Evolutionary conservation across 306 rosid genomes (phyloP).

Genomic region (Trifolium fragiferum): DNA sequence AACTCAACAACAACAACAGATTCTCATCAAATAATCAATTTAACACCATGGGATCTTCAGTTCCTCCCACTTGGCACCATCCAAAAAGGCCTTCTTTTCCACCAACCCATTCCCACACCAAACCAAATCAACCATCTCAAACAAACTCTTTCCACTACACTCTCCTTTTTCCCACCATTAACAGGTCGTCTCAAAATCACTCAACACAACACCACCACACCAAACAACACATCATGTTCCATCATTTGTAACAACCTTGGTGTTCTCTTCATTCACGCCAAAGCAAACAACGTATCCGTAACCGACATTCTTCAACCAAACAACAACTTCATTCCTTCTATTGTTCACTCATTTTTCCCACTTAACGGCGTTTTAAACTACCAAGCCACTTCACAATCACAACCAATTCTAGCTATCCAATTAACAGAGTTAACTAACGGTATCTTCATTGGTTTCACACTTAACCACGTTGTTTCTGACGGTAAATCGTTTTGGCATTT

Average conservation of each 20-base stretch:
- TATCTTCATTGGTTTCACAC: slow-evolving; percentile 43
- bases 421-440: slow-evolving; percentile 56
- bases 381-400: slow-evolving; percentile 32
- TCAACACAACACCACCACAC: neutral
- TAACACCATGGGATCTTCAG: slow-evolving; percentile 56
- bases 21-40: slow-evolving; percentile 7
- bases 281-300: neutral
- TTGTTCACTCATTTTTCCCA: slow-evolving; percentile 48
- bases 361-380: slow-evolving; percentile 32
- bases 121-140: slow-evolving; percentile 39
- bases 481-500: slow-evolving; percentile 54
- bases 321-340: slow-evolving; percentile 33
- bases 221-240: slow-evolving; percentile 15
- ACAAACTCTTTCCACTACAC: slow-evolving; percentile 45
- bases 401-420: slow-evolving; percentile 51
- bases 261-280: slow-evolving; percentile 44
- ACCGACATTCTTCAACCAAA: slow-evolving; percentile 42
- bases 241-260: slow-evolving; percentile 46
- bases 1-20: neutral
- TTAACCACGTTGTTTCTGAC: slow-evolving; percentile 42
- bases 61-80: slow-evolving; percentile 14
- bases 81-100: slow-evolving; percentile 53
- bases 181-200: slow-evolving; percentile 39
- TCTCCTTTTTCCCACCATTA: slow-evolving; percentile 48
- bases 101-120: neutral